Evolutionary conservation across 225 moss, liverwort and hornwort genomes (phyloP).

Genomic region (Anthoceros angustus): DNA sequence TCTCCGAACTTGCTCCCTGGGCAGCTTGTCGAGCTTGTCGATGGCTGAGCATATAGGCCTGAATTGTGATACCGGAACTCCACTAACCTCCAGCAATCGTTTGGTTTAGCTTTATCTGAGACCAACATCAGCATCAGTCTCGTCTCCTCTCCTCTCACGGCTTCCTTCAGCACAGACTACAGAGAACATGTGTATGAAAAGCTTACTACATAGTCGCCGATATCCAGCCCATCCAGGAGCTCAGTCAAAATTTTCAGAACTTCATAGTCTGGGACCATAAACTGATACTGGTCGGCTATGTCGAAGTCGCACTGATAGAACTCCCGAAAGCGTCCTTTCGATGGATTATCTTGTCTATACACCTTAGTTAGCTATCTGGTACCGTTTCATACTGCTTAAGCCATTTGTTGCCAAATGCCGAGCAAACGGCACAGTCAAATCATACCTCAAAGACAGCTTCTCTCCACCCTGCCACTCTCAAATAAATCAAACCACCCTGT

Average conservation of each 20-base stretch:
- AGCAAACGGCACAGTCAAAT: slow-evolving; percentile 38
- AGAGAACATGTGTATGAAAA: too few species aligned
- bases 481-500: too few species aligned
- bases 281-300: slow-evolving; percentile 27
- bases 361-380: slow-evolving; percentile 43
- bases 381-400: slow-evolving; percentile 31
- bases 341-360: slow-evolving; percentile 40
- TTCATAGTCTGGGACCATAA: slow-evolving; percentile 40
- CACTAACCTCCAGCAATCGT: slow-evolving; percentile 33
- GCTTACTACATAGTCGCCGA: slow-evolving; percentile 36
- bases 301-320: slow-evolving; percentile 48
- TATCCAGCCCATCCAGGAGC: slow-evolving; percentile 29
- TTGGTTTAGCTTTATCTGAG: slow-evolving; percentile 42
- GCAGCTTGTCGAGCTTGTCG: slow-evolving; percentile 37
- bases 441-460: slow-evolving; percentile 31
- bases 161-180: too few species aligned
- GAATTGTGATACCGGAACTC: slow-evolving; percentile 35
- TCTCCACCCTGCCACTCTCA: too few species aligned
- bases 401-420: slow-evolving; percentile 31
- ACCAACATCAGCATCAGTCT: too few species aligned
- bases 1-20: slow-evolving; percentile 31
- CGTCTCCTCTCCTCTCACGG: too few species aligned
- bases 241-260: slow-evolving; percentile 42
- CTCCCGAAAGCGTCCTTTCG: slow-evolving; percentile 40
- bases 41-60: slow-evolving; percentile 43